These are phyloP conservation scores for Cyberlindnera xishuangbannaensis DNA, from an alignment of 805 yeast species.

Conservation along the genomic window DNA sequence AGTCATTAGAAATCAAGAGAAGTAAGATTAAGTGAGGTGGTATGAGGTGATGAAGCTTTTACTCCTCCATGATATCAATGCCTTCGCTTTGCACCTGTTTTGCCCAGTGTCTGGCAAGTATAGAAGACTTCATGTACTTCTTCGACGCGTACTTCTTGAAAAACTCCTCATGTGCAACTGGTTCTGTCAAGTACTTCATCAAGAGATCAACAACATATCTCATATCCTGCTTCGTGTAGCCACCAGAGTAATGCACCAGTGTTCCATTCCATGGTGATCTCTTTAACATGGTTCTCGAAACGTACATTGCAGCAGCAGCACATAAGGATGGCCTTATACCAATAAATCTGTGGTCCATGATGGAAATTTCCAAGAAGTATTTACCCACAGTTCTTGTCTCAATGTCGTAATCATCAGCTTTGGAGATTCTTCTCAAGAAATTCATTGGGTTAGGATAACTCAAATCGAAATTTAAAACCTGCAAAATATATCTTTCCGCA, in stretches of 20 bases:
- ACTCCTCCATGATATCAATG: slow-evolving; percentile 2
- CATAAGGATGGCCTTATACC: slow-evolving; percentile 70
- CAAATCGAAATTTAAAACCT: slow-evolving; percentile 65
- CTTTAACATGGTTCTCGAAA: slow-evolving; percentile 67
- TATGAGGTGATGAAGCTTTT: too few species aligned
- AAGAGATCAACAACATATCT: slow-evolving; percentile 66
- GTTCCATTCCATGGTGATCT: slow-evolving; percentile 77
- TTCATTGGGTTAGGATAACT: slow-evolving; percentile 88
- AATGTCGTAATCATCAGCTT: slow-evolving; percentile 85
- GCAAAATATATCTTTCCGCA: slow-evolving; percentile 76
- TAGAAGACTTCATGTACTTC: slow-evolving; percentile 80
- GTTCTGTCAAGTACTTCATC: slow-evolving; percentile 68
- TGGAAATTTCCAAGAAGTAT: slow-evolving; percentile 71
- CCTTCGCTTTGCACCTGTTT: slow-evolving; percentile 1
- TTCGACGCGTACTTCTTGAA: slow-evolving; percentile 89
- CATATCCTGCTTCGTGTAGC: slow-evolving; percentile 70
- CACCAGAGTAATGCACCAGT: slow-evolving; percentile 86
- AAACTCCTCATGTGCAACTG: slow-evolving; percentile 86
- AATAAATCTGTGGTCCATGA: slow-evolving; percentile 71
- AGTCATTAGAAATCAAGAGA: background rate
- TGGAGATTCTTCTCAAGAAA: slow-evolving; percentile 80
- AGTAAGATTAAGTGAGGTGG: background rate
- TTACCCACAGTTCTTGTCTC: slow-evolving; percentile 82
- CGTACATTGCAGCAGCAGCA: slow-evolving; percentile 85
- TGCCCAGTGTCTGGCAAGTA: slow-evolving; percentile 55